A percentile compares a stretch with the other conserved stretches of the same genome.
Conservation (phyloP, 2,329 filamentous ascomycete genomes). For the Gnomoniopsis sp. region DNA sequence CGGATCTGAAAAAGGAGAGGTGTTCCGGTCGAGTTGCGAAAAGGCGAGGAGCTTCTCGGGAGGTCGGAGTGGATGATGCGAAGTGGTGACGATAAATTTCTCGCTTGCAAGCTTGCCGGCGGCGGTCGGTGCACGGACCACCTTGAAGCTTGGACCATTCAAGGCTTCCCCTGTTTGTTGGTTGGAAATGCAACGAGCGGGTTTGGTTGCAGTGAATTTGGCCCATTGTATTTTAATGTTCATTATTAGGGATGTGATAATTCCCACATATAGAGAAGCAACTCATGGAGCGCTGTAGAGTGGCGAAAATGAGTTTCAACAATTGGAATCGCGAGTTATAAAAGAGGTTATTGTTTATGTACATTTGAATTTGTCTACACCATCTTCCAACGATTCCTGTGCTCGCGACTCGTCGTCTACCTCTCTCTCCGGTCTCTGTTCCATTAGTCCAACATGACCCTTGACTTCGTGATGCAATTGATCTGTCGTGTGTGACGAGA, state of each 20-base stretch:
- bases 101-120: constrained; percentile 28
- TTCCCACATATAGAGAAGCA: too few relatives aligned
- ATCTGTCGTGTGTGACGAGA: not conserved
- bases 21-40: not conserved
- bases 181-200: not conserved
- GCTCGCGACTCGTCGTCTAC: too few relatives aligned
- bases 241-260: too few relatives aligned
- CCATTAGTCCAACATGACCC: too few relatives aligned
- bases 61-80: constrained; percentile 14
- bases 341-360: too few relatives aligned
- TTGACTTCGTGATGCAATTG: not conserved
- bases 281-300: too few relatives aligned
- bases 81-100: constrained; percentile 42
- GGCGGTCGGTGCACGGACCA: not conserved
- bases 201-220: not conserved
- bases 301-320: too few relatives aligned
- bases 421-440: not conserved
- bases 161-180: not conserved
- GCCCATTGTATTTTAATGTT: too few relatives aligned
- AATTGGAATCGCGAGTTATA: too few relatives aligned
- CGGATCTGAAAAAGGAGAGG: not conserved
- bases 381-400: not conserved
- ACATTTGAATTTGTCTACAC: not conserved
- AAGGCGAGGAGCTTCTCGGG: constrained; percentile 11
- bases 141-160: constrained; percentile 14